phyloP scores from a whole-genome alignment of 2,329 filamentous ascomycete genomes.

The Lachnellula occidentalis region DNA sequence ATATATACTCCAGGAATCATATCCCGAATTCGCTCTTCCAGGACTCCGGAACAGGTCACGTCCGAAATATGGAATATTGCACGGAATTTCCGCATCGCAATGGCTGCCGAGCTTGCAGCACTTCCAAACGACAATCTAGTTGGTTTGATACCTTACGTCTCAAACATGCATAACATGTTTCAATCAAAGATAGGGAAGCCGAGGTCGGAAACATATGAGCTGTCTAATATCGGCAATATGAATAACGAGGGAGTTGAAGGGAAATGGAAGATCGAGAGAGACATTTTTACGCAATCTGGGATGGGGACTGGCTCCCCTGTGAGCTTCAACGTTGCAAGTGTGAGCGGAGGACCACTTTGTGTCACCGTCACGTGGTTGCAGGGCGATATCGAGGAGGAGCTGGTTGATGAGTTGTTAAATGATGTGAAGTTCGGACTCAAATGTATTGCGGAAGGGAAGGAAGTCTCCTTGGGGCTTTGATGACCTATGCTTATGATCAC shows the following conservation, averaged over 20 bases:
- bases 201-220: constrained; percentile 42
- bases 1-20: constrained; percentile 4
- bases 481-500: too few species aligned
- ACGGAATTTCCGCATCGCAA: constrained; percentile 7
- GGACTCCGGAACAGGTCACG: constrained; percentile 14
- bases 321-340: constrained; percentile 42
- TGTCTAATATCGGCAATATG: constrained; percentile 49
- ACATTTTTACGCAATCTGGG: constrained; percentile 46
- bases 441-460: constrained; percentile 11
- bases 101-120: constrained; percentile 34
- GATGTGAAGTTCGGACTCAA: constrained; percentile 32
- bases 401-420: constrained; percentile 34
- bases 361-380: constrained; percentile 46
- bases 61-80: constrained; percentile 38
- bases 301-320: constrained; percentile 40
- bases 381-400: constrained; percentile 34
- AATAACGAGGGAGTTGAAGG: constrained; percentile 11
- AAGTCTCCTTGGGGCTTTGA: neutral
- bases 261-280: constrained; percentile 37
- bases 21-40: constrained; percentile 19
- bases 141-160: constrained; percentile 38
- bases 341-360: constrained; percentile 36
- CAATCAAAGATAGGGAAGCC: constrained; percentile 37
- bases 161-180: constrained; percentile 40
- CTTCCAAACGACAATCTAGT: constrained; percentile 40